Base-by-base conservation (phyloP, 2,329 filamentous ascomycete genomes). In the Cladosporium colombiae region DNA sequence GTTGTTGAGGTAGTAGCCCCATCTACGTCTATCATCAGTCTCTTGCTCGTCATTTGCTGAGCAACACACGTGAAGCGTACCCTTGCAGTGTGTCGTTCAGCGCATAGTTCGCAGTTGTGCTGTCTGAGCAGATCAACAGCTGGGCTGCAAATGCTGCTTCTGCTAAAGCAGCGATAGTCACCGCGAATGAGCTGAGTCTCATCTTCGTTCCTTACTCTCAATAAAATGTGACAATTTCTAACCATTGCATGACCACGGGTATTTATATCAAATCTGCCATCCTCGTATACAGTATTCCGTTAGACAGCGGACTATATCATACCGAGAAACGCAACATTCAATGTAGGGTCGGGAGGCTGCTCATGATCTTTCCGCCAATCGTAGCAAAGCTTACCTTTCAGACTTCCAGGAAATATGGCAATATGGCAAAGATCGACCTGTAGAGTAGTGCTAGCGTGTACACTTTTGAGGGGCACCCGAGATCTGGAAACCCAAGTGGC, bases 1-100 rank as follows among this genome's bases (percentile, higher is more conserved):
- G 29, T 56, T 56, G 52, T 56, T 56, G 52, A 56, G 25, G 52
- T 56, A 56, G 29, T 56, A 56, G 4, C 52, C 52, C 52, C 52
- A 56, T 56, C 52, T 56, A 16, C 8, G n/a, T 35, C 5, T 21
- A 6, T 5, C 8, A 10, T 56, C 29, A 56, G 29, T 8, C 4
- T 56, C 7, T 5, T 35, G 8, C 18, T 21, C 11, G 10, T 11
- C 1, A 52, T n/a, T 18, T 18, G 2, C 13, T 16, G 25, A 18
- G 49, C 16, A 35, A 1, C 18, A 6, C 1, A 33, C 5, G 29
- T 14, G 29, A 21, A 14, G 18, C 29, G 7, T 56, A 56, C 52
- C 52, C 52, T 56, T 56, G 52, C 29, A 56, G 52, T 11, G 52
- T 18, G 11, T 56, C 29, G 2, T 35, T 31, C 16, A 56, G 52